Evolutionary conservation across 139 green algal genomes (phyloP).

Genomic region (Zygnema cylindricum): DNA sequence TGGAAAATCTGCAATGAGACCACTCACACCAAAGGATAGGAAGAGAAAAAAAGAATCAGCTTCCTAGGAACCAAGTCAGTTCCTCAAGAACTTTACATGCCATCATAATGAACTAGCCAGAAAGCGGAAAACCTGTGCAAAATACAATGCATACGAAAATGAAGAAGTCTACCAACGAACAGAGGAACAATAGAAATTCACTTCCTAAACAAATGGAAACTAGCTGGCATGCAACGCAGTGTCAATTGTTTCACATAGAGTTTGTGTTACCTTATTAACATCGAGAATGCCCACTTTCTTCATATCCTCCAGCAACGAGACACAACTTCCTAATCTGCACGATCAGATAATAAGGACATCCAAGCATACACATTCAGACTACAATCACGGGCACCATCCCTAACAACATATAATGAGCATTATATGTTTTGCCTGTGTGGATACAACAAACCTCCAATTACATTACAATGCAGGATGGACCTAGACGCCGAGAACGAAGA

Average conservation of each 20-base stretch:
- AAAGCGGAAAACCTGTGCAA: background rate
- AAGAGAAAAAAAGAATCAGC: background rate
- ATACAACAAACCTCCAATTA: too few species aligned
- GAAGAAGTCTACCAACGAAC: background rate
- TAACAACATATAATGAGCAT: too few species aligned
- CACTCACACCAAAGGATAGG: background rate
- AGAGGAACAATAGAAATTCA: background rate
- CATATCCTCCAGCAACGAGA: conserved; percentile 35
- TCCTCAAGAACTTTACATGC: background rate
- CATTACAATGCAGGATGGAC: too few species aligned
- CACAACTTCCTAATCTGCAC: conserved; percentile 33
- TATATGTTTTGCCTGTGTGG: too few species aligned
- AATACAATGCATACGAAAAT: background rate
- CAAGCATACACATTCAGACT: too few species aligned
- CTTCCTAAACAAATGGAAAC: background rate
- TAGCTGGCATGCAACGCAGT: too few species aligned
- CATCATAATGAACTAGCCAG: background rate
- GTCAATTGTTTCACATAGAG: too few species aligned
- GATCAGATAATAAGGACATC: background rate
- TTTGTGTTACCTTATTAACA: conserved; percentile 24
- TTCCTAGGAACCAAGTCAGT: background rate
- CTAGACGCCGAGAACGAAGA: too few species aligned
- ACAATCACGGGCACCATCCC: too few species aligned
- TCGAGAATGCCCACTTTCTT: conserved; percentile 26
- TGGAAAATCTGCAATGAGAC: conserved; percentile 41